Base-by-base conservation (phyloP, 2,329 filamentous ascomycete genomes). In the Alternaria brassicicola region DNA sequence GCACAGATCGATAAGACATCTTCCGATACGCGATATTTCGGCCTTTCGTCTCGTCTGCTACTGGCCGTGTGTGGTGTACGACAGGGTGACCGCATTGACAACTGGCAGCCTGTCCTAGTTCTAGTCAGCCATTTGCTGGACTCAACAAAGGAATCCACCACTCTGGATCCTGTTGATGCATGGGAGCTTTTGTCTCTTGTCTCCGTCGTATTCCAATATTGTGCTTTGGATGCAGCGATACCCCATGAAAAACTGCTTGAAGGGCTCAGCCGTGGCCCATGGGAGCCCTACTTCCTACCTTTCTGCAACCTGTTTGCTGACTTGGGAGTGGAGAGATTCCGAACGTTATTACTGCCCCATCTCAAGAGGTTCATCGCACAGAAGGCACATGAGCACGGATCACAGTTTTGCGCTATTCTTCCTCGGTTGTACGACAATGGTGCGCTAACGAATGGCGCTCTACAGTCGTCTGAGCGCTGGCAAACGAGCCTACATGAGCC, bases 221-320 rank as follows among this genome's bases (percentile, higher is more conserved):
- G 92, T 6, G 88, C 93, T 1, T 88, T 97, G 73, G 91, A 96
- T 67, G 85, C 89, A 6, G 80, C 96, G 33, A 88, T 96, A 39
- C 86, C 91, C 1, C 84, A 86, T 35, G 84, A 93, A 55, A 84
- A 86, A 15, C 78, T 86, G 3, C 82, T 96, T 43, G 86, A 89
- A 31, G 80, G 81, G 3, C 79, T 96, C 46, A 87, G 86, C 3
- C 84, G 85, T 50, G 86, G 89, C 42, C 83, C 84, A 1, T 84
- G 93, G 68, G 86, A 89, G 69, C 78, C 78, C 50, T 89, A 88
- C 81, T 98, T 97, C 74, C 84, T 98, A 41, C 85, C 88, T 0
- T 97, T 98, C 76, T 97, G 92, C 77, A 89, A 89, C 13, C 88
- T 91, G 51, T 88, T 95, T 66, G 89, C 91, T 0, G 85, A 92